Evolutionary conservation across 805 yeast species (phyloP).

Genomic region (Wickerhamiella galacta): DNA sequence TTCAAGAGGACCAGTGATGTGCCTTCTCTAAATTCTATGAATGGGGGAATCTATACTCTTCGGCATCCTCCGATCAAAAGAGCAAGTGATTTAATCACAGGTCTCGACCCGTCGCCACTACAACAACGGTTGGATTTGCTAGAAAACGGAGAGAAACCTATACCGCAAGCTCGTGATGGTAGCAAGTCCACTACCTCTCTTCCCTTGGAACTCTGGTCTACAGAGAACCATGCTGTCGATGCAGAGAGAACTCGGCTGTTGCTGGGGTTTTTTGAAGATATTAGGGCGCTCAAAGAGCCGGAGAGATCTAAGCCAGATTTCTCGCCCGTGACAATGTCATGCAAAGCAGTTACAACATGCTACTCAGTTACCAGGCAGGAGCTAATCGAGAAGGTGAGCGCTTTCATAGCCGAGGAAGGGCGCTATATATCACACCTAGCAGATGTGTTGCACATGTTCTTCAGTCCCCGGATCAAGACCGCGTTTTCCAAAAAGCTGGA

Average conservation of each 20-base stretch:
- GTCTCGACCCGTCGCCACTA: too few relatives aligned
- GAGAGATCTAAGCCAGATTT: not conserved
- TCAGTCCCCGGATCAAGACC: conserved; percentile 4
- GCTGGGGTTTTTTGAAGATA: not conserved
- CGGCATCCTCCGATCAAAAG: not conserved
- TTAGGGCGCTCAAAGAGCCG: not conserved
- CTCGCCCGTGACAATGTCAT: too few relatives aligned
- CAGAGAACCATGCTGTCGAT: conserved; percentile 10
- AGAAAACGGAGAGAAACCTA: too few relatives aligned
- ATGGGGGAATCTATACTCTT: conserved; percentile 1
- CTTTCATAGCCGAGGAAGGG: conserved; percentile 6
- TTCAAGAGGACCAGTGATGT: conserved; percentile 4
- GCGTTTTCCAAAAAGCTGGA: conserved; percentile 6
- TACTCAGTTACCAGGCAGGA: not conserved
- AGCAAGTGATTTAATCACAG: too few relatives aligned
- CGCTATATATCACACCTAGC: conserved; percentile 4
- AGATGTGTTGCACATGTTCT: conserved; percentile 10
- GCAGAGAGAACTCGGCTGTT: too few relatives aligned
- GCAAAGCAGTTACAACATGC: not conserved
- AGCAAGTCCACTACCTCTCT: too few relatives aligned
- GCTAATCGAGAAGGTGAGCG: conserved; percentile 1
- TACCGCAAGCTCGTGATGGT: too few relatives aligned
- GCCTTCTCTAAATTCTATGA: conserved; percentile 4
- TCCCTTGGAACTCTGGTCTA: too few relatives aligned
- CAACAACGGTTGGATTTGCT: too few relatives aligned